These are phyloP conservation scores for Ashbya aceris DNA, from an alignment of 1,139 yeast genomes.

Conservation along the genomic window DNA sequence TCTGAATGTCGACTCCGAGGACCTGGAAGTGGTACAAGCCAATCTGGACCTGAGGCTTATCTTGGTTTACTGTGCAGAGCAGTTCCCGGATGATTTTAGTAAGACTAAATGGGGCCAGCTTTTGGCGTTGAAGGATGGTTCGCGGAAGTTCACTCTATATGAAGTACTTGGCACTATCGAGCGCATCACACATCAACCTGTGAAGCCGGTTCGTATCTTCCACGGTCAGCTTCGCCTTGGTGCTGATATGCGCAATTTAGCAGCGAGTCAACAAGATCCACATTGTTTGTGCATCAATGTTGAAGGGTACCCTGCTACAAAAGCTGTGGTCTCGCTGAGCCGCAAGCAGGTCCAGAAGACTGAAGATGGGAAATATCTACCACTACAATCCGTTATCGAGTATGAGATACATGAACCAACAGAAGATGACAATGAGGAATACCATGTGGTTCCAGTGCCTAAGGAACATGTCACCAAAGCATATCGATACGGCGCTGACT, in stretches of 20 bases:
- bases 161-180: conserved; percentile 18
- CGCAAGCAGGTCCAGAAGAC: conserved; percentile 30
- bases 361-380: conserved; percentile 18
- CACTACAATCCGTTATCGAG: conserved; percentile 24
- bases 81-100: conserved; percentile 4
- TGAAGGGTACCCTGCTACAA: conserved; percentile 59
- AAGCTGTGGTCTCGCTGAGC: conserved; percentile 35
- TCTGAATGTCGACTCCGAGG: conserved; percentile 30
- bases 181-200: conserved; percentile 15
- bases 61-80: conserved; percentile 17
- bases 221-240: conserved; percentile 35
- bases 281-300: conserved; percentile 37
- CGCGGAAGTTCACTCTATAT: conserved; percentile 16
- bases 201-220: conserved; percentile 33
- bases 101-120: conserved; percentile 20
- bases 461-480: conserved; percentile 37
- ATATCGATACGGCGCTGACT: conserved; percentile 59
- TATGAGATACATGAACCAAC: conserved; percentile 28
- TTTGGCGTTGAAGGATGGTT: conserved; percentile 15
- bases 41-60: conserved; percentile 19
- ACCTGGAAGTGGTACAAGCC: conserved; percentile 18
- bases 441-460: conserved; percentile 24
- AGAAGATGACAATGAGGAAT: conserved; percentile 20
- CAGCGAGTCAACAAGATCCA: conserved; percentile 15
- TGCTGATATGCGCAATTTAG: conserved; percentile 20